These are phyloP conservation scores for Proliferodiscus dingleyae DNA, from an alignment of 2,329 filamentous ascomycete genomes.

Conservation along the genomic window DNA sequence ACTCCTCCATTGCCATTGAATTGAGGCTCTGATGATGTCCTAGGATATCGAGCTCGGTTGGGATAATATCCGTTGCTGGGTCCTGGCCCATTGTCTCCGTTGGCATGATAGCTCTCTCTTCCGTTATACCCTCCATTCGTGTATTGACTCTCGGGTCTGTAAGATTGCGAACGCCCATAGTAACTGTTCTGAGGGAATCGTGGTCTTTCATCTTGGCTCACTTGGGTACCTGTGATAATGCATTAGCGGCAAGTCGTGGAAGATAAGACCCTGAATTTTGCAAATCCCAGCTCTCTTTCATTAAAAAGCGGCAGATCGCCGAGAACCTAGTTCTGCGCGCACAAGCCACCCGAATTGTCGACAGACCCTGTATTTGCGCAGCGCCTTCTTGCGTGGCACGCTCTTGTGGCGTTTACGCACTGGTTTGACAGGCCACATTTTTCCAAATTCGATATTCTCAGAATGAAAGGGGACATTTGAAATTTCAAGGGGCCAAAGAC, in stretches of 20 bases:
- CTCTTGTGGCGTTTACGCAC: not conserved
- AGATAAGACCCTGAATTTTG: not conserved
- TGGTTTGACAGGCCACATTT: not conserved
- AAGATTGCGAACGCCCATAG: conserved; percentile 27
- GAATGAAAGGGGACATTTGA: not conserved
- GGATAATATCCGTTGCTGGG: conserved; percentile 30
- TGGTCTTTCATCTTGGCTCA: conserved; percentile 25
- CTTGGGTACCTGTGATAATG: conserved; percentile 28
- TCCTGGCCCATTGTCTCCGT: conserved; percentile 22
- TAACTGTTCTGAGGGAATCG: conserved; percentile 31
- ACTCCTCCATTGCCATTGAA: conserved; percentile 25
- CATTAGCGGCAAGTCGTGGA: conserved; percentile 14
- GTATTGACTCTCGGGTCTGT: conserved; percentile 23
- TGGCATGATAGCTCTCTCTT: conserved; percentile 40
- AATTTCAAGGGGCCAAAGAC: conserved; percentile 1
- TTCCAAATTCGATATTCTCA: not conserved
- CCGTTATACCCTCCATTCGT: conserved; percentile 33
- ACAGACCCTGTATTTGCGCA: not conserved
- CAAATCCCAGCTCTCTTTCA: conserved; percentile 1
- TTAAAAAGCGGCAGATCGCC: conserved; percentile 5
- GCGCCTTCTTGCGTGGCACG: no score
- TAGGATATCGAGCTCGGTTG: conserved; percentile 30
- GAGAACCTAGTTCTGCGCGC: conserved; percentile 9
- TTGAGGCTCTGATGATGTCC: conserved; percentile 30
- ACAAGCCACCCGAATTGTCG: not conserved